Evolutionary conservation across 2,329 filamentous ascomycete species (phyloP).

Genomic region (Cadophora luteo-olivacea): DNA sequence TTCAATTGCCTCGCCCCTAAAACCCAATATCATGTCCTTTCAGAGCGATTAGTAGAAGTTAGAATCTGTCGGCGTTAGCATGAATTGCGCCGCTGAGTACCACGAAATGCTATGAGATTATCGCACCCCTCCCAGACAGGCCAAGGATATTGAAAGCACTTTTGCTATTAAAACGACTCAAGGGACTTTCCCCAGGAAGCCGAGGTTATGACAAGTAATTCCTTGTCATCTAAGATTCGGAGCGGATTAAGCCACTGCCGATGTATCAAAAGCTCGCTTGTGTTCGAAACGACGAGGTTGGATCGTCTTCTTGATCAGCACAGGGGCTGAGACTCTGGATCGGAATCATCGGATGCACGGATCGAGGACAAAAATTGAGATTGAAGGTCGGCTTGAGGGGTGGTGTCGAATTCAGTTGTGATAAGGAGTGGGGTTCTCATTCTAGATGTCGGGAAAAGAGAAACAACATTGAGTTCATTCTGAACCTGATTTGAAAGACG

Average conservation of each 20-base stretch:
- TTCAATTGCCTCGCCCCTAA: too few relatives aligned
- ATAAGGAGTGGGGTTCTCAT: too few relatives aligned
- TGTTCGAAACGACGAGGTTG: background rate
- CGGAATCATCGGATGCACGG: too few relatives aligned
- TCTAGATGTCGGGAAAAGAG: too few relatives aligned
- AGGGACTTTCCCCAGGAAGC: background rate
- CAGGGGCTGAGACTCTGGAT: background rate
- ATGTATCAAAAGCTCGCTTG: conserved; percentile 1
- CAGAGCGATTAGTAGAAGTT: too few relatives aligned
- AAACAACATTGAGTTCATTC: too few relatives aligned
- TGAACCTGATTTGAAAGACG: too few relatives aligned
- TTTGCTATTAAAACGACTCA: background rate
- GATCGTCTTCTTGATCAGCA: background rate
- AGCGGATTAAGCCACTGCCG: background rate
- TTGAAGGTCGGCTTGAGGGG: background rate
- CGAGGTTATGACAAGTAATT: background rate
- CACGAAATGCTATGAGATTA: too few relatives aligned
- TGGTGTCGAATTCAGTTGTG: too few relatives aligned
- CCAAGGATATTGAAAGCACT: background rate
- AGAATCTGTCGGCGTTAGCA: too few relatives aligned
- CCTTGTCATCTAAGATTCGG: background rate
- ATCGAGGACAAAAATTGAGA: background rate
- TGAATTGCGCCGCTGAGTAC: too few relatives aligned
- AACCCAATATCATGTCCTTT: too few relatives aligned
- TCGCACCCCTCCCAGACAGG: background rate